Conservation (phyloP, 164 flowering plant species). For the Vitis cinerea region DNA sequence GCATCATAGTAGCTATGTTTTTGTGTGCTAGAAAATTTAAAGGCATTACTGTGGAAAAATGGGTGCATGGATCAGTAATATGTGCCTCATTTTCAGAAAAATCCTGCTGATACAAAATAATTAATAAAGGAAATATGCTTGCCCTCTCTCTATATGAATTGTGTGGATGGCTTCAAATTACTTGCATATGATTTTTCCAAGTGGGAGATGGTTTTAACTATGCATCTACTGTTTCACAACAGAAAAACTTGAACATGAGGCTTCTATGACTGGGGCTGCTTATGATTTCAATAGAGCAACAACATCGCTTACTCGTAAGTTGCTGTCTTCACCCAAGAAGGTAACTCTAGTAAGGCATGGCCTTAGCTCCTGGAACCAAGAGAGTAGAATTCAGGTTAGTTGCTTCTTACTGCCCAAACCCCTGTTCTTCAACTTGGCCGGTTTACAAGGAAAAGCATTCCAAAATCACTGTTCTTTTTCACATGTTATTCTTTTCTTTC, state of each 20-base stretch:
- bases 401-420: background rate
- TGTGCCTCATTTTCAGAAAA: background rate
- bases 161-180: background rate
- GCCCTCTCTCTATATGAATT: no score
- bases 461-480: background rate
- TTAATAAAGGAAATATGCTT: no score
- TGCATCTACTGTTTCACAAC: slow-evolving; percentile 1
- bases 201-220: background rate
- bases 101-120: no score
- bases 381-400: slow-evolving; percentile 70
- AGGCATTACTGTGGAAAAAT: background rate
- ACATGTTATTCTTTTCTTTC: no score
- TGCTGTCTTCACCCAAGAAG: slow-evolving; percentile 50
- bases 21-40: background rate
- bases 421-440: background rate
- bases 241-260: slow-evolving; percentile 32
- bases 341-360: slow-evolving; percentile 75
- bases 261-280: slow-evolving; percentile 68
- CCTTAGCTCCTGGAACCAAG: slow-evolving; percentile 74
- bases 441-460: background rate
- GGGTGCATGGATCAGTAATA: background rate
- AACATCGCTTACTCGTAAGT: slow-evolving; percentile 41
- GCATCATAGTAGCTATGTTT: background rate
- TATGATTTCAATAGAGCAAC: slow-evolving; percentile 63
- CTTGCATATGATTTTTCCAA: background rate